These are phyloP conservation scores for Hyphodiscus sp. DNA, from an alignment of 2,329 filamentous ascomycete species.

Conservation along the genomic window DNA sequence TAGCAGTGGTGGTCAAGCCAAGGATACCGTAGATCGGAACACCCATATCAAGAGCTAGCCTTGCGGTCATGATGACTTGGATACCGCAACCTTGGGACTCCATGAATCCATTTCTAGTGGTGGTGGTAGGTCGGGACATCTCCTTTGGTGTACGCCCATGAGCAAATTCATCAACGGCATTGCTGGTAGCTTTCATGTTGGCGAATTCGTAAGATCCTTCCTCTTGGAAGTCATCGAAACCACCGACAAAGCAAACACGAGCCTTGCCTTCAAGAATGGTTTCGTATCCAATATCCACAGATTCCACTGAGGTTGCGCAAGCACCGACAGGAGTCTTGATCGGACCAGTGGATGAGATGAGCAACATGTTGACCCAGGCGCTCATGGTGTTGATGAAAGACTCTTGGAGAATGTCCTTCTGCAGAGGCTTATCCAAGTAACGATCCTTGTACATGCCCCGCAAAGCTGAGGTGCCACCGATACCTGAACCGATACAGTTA, in stretches of 20 bases:
- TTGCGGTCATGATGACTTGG: constrained; percentile 96
- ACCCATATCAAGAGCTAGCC: constrained; percentile 95
- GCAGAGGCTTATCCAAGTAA: constrained; percentile 91
- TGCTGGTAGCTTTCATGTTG: constrained; percentile 99
- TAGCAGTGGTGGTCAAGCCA: constrained; percentile 89
- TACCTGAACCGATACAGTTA: constrained; percentile 97
- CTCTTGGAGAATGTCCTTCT: constrained; percentile 98
- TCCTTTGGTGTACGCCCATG: constrained; percentile 93
- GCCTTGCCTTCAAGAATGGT: constrained; percentile 98
- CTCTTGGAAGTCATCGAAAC: constrained; percentile 98
- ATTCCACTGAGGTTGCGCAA: constrained; percentile 95
- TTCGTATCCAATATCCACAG: constrained; percentile 94
- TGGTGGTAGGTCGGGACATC: constrained; percentile 97
- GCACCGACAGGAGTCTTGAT: constrained; percentile 99
- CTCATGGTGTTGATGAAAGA: constrained; percentile 99
- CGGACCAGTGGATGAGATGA: constrained; percentile 91
- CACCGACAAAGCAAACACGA: constrained; percentile 93
- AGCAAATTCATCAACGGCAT: constrained; percentile 90
- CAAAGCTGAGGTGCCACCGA: constrained; percentile 87
- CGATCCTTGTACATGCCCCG: constrained; percentile 98
- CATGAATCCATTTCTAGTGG: constrained; percentile 97
- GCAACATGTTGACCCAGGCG: constrained; percentile 98
- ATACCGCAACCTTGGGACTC: constrained; percentile 98
- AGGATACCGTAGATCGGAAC: constrained; percentile 95
- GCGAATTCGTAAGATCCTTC: constrained; percentile 99